These are phyloP conservation scores for Trifolium subterraneum DNA, from an alignment of 306 rosid genomes.

Conservation along the genomic window DNA sequence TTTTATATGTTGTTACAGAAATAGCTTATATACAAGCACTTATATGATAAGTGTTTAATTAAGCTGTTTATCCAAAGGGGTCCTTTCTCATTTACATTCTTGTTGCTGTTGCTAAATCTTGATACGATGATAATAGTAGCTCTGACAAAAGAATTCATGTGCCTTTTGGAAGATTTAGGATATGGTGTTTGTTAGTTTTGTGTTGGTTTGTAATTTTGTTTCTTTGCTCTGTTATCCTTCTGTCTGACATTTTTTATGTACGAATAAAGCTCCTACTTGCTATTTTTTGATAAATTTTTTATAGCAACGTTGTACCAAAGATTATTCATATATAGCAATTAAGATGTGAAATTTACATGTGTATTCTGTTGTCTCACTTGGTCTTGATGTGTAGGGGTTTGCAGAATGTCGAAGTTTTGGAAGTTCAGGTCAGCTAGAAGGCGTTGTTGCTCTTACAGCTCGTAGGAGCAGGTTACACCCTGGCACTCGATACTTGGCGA, in stretches of 20 bases:
- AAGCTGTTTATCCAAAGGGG: neutral
- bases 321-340: slow-evolving; percentile 28
- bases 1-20: neutral
- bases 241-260: neutral
- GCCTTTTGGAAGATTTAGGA: slow-evolving; percentile 18
- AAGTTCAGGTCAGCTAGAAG: slow-evolving; percentile 89
- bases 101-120: neutral
- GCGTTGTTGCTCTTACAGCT: slow-evolving; percentile 85
- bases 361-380: slow-evolving; percentile 57
- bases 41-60: neutral
- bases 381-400: slow-evolving; percentile 91
- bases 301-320: slow-evolving; percentile 14
- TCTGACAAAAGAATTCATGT: slow-evolving; percentile 21
- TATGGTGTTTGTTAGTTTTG: slow-evolving; percentile 9
- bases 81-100: neutral
- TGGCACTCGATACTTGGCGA: slow-evolving; percentile 96
- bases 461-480: slow-evolving; percentile 99
- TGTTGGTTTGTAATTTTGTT: slow-evolving; percentile 9
- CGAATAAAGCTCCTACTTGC: slow-evolving; percentile 17
- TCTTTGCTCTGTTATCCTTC: slow-evolving; percentile 26
- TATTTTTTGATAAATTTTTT: neutral
- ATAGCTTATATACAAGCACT: neutral
- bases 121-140: neutral
- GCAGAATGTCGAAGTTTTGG: slow-evolving; percentile 96
- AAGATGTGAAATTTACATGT: slow-evolving; percentile 32